Conservation (phyloP, 352 stramenopile species). For the Blastocystis sp. region DNA sequence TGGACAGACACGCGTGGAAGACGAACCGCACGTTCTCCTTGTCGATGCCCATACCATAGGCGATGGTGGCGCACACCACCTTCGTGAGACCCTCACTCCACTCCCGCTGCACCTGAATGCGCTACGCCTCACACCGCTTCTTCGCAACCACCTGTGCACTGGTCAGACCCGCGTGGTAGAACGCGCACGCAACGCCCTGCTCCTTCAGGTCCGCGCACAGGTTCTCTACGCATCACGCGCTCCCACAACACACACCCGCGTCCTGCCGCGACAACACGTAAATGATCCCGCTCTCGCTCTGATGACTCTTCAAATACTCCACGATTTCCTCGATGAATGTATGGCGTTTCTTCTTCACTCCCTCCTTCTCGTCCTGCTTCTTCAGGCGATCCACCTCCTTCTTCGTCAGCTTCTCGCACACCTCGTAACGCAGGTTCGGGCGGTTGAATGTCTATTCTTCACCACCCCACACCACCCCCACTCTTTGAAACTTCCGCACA, state of each 20-base stretch:
- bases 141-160: neutral
- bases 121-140: neutral
- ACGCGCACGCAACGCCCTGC: slow-evolving; percentile 76
- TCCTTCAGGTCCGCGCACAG: slow-evolving; percentile 74
- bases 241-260: slow-evolving; percentile 79
- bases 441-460: slow-evolving; percentile 86
- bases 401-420: slow-evolving; percentile 79
- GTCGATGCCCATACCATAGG: slow-evolving; percentile 98
- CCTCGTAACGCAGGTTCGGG: slow-evolving; percentile 85
- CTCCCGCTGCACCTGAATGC: slow-evolving; percentile 29
- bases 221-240: neutral
- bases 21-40: slow-evolving; percentile 96
- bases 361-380: slow-evolving; percentile 76
- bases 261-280: slow-evolving; percentile 59
- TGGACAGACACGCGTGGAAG: slow-evolving; percentile 96
- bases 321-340: slow-evolving; percentile 56
- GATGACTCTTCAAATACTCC: slow-evolving; percentile 67
- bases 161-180: slow-evolving; percentile 79
- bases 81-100: slow-evolving; percentile 74
- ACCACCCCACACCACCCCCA: neutral
- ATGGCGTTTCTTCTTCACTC: slow-evolving; percentile 75
- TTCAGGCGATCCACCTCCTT: slow-evolving; percentile 77
- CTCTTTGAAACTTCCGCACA: slow-evolving; percentile 67
- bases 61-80: slow-evolving; percentile 93
- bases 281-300: slow-evolving; percentile 76